A percentile compares a stretch with the other conserved stretches of the same genome.
These are phyloP conservation scores for Bipolaris bicolor DNA, from an alignment of 2,329 filamentous ascomycete genomes.

Conservation along the genomic window DNA sequence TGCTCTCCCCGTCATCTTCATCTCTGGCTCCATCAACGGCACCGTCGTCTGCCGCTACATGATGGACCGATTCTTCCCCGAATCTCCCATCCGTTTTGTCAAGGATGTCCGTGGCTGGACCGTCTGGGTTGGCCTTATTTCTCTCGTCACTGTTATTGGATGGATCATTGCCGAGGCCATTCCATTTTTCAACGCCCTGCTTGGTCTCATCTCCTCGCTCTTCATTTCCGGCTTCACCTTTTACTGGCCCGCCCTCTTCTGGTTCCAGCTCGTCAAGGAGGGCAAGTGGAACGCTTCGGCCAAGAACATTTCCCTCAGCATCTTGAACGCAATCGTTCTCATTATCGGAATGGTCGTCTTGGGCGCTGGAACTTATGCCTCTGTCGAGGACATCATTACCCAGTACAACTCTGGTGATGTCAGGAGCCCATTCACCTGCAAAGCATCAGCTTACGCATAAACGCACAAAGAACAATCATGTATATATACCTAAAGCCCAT, in stretches of 20 bases:
- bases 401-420: slow-evolving; percentile 49
- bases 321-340: slow-evolving; percentile 38
- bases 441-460: slow-evolving; percentile 39
- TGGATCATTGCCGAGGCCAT: slow-evolving; percentile 75
- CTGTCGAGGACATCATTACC: slow-evolving; percentile 52
- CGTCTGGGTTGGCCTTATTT: slow-evolving; percentile 66
- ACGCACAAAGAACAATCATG: background rate
- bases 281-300: slow-evolving; percentile 50
- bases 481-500: slow-evolving; percentile 9
- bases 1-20: slow-evolving; percentile 73
- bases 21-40: slow-evolving; percentile 73
- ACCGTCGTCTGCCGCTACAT: slow-evolving; percentile 72
- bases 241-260: slow-evolving; percentile 49
- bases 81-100: slow-evolving; percentile 55
- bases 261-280: slow-evolving; percentile 50
- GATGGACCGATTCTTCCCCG: slow-evolving; percentile 66
- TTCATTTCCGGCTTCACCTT: slow-evolving; percentile 73
- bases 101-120: slow-evolving; percentile 49
- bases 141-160: slow-evolving; percentile 65
- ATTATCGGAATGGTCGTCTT: slow-evolving; percentile 42
- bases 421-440: slow-evolving; percentile 52
- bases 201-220: slow-evolving; percentile 67
- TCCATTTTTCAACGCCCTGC: slow-evolving; percentile 71
- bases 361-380: slow-evolving; percentile 53
- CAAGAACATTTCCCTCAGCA: slow-evolving; percentile 42